Conservation (phyloP, 768 basidiomycete species). For the Lentinus tigrinus region DNA sequence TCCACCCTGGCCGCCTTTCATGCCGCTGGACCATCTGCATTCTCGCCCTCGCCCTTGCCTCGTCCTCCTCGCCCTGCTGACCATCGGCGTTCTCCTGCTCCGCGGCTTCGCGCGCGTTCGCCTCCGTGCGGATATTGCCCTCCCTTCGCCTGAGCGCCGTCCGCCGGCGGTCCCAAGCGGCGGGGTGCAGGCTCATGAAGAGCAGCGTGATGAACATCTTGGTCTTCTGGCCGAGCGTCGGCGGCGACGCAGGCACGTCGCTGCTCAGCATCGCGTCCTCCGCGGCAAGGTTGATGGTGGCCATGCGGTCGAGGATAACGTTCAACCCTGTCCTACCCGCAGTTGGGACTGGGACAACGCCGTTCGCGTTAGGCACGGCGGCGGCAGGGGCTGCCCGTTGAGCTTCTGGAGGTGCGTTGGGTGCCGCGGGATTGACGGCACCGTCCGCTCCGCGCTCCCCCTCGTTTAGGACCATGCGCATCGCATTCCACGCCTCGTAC, state of each 20-base stretch:
- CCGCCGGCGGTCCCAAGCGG: constrained; percentile 70
- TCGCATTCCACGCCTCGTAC: constrained; percentile 74
- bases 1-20: constrained; percentile 56
- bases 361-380: constrained; percentile 8
- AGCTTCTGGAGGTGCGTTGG: not conserved
- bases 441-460: constrained; percentile 24
- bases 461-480: constrained; percentile 45
- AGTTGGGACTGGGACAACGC: constrained; percentile 12
- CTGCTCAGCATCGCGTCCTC: constrained; percentile 53
- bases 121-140: constrained; percentile 66
- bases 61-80: constrained; percentile 28
- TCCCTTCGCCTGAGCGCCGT: constrained; percentile 58
- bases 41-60: constrained; percentile 34
- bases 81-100: constrained; percentile 19
- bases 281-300: constrained; percentile 52
- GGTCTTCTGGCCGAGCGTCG: constrained; percentile 48
- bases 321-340: not conserved
- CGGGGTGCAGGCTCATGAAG: constrained; percentile 65
- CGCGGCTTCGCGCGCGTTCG: constrained; percentile 37
- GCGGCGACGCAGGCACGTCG: constrained; percentile 35
- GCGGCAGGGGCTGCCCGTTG: not conserved
- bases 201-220: constrained; percentile 56
- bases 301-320: constrained; percentile 46
- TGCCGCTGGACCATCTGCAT: constrained; percentile 50
- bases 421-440: not conserved